Evolutionary conservation across 768 basidiomycete species (phyloP), one percentile per base, ranked within the genome.

Genomic region (Serendipita indica): DNA sequence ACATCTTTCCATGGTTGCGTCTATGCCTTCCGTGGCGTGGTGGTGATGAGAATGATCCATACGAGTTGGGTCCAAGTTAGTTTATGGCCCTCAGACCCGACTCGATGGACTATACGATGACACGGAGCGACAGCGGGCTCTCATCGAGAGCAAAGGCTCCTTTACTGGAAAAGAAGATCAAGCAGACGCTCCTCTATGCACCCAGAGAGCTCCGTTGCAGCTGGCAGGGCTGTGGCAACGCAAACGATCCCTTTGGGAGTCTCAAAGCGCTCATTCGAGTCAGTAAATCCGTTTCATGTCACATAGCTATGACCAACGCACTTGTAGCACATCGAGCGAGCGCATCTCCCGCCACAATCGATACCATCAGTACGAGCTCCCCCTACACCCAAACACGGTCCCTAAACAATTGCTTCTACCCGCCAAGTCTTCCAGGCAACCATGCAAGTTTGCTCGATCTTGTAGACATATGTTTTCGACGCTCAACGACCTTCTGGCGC

Each of bases 1-100:
- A 68, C 88, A 90, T 27, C 57, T 57, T 22, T 25, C 41, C 25
- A 16, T 28, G 10, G n/a, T 33, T 12, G 35, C 32, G 6, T 18
- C 13, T 30, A 58, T 33, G 20, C 39, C 25, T 0, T n/a, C 25
- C 3, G 45, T 34, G 27, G 43, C 57, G 34, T 58, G 54, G 43
- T 57, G 20, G 35, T 63, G 62, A 27, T 49, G 41, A 25, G 57
- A 35, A 32, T 63, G 62, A 33, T 63, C 62, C 60, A 61, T 61
- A 10, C 12, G 33, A 32, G 59, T 59, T 14, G 10, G 43, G 30
- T 30, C 30, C 39, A 37, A 41, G 49, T 54, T 54, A 16, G 49
- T 54, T 27, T 46, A n/a, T 37, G 45, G 16, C 45, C 13, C 14
- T 12, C 13, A 37, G 35, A 10, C 10, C n/a, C n/a, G n/a, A 37